phyloP scores from a whole-genome alignment of 2,329 filamentous ascomycete species.

The Byssothecium circinans region DNA sequence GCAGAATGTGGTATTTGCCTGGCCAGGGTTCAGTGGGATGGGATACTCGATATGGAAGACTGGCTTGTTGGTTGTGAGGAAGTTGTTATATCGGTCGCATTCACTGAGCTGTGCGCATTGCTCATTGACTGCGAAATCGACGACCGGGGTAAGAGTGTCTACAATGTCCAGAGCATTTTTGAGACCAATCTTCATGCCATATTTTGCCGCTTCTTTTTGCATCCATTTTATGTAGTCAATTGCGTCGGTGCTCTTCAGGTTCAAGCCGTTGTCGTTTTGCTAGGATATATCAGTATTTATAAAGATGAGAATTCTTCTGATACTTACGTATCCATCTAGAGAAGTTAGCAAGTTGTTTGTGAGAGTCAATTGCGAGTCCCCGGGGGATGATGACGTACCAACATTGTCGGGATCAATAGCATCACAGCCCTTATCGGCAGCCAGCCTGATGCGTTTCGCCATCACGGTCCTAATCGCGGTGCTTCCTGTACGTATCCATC shows the following conservation, averaged over 20 bases:
- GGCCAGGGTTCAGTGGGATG: slow-evolving; percentile 39
- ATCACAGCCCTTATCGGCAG: slow-evolving; percentile 35
- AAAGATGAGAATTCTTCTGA: neutral
- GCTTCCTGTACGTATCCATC: slow-evolving; percentile 30
- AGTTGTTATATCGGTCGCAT: slow-evolving; percentile 25
- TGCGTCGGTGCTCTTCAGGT: slow-evolving; percentile 24
- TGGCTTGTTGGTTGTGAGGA: slow-evolving; percentile 33
- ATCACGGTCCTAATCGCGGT: slow-evolving; percentile 30
- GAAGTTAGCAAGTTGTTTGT: neutral
- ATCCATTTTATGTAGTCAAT: slow-evolving; percentile 33
- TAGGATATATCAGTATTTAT: slow-evolving; percentile 14
- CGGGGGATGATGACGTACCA: slow-evolving; percentile 15
- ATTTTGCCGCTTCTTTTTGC: slow-evolving; percentile 22
- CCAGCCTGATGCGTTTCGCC: slow-evolving; percentile 32
- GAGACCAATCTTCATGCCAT: slow-evolving; percentile 30
- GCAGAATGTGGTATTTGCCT: slow-evolving; percentile 43
- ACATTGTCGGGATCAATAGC: slow-evolving; percentile 39
- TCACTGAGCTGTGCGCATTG: slow-evolving; percentile 31
- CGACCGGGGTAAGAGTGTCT: slow-evolving; percentile 15
- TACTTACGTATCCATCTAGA: slow-evolving; percentile 25
- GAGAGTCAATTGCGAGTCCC: neutral
- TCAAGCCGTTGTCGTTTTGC: slow-evolving; percentile 37
- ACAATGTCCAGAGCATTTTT: slow-evolving; percentile 37
- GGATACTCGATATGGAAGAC: slow-evolving; percentile 41
- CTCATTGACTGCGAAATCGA: slow-evolving; percentile 39